Percentiles rank a stretch among this genome's conserved stretches.
phyloP scores from a whole-genome alignment of 495 filamentous ascomycete genomes.

The Aspergillus incahuasiensis region DNA sequence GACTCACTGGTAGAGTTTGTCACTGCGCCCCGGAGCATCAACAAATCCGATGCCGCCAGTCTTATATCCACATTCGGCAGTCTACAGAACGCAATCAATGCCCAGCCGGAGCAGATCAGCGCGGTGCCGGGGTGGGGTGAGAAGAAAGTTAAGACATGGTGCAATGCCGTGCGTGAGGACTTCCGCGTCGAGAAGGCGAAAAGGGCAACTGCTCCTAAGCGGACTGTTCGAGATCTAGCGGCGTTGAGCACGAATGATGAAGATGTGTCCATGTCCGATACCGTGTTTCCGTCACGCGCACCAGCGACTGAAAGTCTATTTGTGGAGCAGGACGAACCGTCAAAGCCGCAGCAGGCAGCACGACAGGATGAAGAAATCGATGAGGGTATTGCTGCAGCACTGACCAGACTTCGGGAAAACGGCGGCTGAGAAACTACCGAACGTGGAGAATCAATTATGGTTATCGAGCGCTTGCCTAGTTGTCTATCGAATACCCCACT shows the following conservation, averaged over 20 bases:
- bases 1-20: slow-evolving; percentile 91
- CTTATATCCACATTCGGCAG: slow-evolving; percentile 86
- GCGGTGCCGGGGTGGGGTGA: slow-evolving; percentile 88
- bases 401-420: slow-evolving; percentile 48
- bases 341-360: not conserved
- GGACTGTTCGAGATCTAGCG: slow-evolving; percentile 1
- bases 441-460: not conserved
- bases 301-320: slow-evolving; percentile 19
- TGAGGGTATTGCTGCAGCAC: slow-evolving; percentile 53
- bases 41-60: slow-evolving; percentile 87
- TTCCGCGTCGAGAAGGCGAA: slow-evolving; percentile 70
- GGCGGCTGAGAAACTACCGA: slow-evolving; percentile 7
- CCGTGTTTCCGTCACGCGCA: not conserved
- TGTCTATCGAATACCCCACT: no score
- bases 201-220: slow-evolving; percentile 40
- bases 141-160: slow-evolving; percentile 87
- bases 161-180: slow-evolving; percentile 70
- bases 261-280: not conserved
- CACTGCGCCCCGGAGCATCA: slow-evolving; percentile 82
- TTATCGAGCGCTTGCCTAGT: no score
- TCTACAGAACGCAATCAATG: slow-evolving; percentile 80
- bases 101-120: slow-evolving; percentile 74
- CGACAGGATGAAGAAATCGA: slow-evolving; percentile 25
- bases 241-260: not conserved
- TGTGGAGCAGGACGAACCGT: slow-evolving; percentile 25